Percentiles rank a stretch among this genome's conserved stretches.
phyloP scores from a whole-genome alignment of 495 filamentous ascomycete genomes.

The Aspergillus baeticus region DNA sequence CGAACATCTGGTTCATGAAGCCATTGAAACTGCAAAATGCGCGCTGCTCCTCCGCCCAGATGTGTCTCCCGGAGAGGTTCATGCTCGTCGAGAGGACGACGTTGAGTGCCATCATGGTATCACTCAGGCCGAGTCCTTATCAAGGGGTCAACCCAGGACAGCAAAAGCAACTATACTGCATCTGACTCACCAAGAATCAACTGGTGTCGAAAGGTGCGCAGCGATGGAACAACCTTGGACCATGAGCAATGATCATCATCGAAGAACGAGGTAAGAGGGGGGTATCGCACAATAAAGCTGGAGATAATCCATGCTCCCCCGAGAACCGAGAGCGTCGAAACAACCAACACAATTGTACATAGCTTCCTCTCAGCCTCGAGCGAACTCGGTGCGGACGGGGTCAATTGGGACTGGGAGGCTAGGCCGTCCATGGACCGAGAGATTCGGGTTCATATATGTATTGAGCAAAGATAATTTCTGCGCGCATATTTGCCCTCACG shows the following conservation, averaged over 20 bases:
- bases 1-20: slow-evolving; percentile 13
- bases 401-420: background rate
- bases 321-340: slow-evolving; percentile 1
- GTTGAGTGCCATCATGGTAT: slow-evolving; percentile 12
- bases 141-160: background rate
- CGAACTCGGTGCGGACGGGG: slow-evolving; percentile 1
- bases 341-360: background rate
- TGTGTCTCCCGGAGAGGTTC: slow-evolving; percentile 4
- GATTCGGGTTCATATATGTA: background rate
- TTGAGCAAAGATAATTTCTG: background rate
- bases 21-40: slow-evolving; percentile 8
- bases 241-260: background rate
- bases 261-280: background rate
- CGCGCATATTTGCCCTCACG: background rate
- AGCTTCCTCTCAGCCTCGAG: slow-evolving; percentile 6
- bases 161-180: background rate
- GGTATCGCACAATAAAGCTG: background rate
- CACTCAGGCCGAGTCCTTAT: slow-evolving; percentile 4
- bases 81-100: slow-evolving; percentile 4
- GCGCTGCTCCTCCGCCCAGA: slow-evolving; percentile 1
- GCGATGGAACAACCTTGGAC: slow-evolving; percentile 1
- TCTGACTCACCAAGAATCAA: slow-evolving; percentile 3
- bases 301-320: slow-evolving; percentile 5
- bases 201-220: slow-evolving; percentile 8
- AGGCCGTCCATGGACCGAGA: slow-evolving; percentile 1